A percentile compares a stretch with the other conserved stretches of the same genome.
phyloP scores from a whole-genome alignment of 2,329 filamentous ascomycete genomes.

The Salinomyces thailandicus region DNA sequence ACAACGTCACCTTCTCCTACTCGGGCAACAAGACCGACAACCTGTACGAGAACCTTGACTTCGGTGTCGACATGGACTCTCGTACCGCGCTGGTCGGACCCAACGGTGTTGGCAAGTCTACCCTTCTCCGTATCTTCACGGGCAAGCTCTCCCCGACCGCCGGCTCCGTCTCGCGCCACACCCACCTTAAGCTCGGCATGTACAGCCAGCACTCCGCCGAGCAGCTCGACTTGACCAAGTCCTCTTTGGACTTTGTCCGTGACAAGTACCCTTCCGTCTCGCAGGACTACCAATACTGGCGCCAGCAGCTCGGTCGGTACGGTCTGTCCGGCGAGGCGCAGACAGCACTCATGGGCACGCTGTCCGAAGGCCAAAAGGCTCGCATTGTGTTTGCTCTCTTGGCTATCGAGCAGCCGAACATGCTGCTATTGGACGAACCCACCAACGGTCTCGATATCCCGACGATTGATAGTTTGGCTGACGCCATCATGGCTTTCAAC shows the following conservation, averaged over 20 bases:
- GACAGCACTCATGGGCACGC: constrained; percentile 93
- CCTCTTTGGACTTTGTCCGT: constrained; percentile 89
- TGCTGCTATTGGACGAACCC: constrained; percentile 94
- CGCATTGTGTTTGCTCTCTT: constrained; percentile 96
- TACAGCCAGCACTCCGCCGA: constrained; percentile 98
- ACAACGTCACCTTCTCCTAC: constrained; percentile 97
- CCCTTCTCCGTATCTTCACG: constrained; percentile 90
- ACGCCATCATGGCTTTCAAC: constrained; percentile 92
- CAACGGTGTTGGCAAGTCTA: constrained; percentile 99
- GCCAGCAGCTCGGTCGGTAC: constrained; percentile 91
- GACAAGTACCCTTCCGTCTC: constrained; percentile 84
- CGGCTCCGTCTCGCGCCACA: constrained; percentile 80
- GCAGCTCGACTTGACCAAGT: constrained; percentile 97
- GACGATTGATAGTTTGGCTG: constrained; percentile 92
- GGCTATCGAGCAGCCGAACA: constrained; percentile 92
- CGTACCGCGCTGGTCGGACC: constrained; percentile 92
- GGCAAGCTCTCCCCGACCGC: constrained; percentile 79
- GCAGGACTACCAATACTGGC: constrained; percentile 99
- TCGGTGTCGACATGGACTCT: constrained; percentile 99
- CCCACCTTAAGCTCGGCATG: constrained; percentile 93
- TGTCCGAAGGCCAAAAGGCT: constrained; percentile 95
- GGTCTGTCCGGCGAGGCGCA: constrained; percentile 87
- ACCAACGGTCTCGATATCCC: constrained; percentile 99
- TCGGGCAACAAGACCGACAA: constrained; percentile 82
- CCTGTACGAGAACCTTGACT: constrained; percentile 90